Conservation (phyloP, 108 stramenopile genomes). For the Fistulifera pelliculosa region DNA sequence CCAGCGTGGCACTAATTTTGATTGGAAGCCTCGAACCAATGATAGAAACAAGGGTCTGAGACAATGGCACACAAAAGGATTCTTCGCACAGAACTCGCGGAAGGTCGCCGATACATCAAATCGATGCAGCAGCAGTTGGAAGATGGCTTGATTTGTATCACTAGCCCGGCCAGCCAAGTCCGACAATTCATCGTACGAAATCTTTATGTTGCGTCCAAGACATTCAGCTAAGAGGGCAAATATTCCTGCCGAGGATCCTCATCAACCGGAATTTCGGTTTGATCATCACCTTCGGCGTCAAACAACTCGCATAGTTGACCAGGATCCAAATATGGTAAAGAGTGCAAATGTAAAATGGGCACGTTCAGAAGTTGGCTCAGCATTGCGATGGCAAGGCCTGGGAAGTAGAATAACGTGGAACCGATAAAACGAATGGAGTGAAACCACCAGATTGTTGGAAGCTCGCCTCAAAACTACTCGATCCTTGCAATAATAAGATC, state of each 20-base stretch:
- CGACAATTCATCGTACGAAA: slow-evolving; percentile 43
- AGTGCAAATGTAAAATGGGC: slow-evolving; percentile 69
- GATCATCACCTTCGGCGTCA: slow-evolving; percentile 50
- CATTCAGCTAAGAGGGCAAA: slow-evolving; percentile 82
- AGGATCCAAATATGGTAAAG: slow-evolving; percentile 57
- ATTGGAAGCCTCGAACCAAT: slow-evolving; percentile 31
- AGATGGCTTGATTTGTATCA: slow-evolving; percentile 71
- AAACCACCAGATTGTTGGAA: slow-evolving; percentile 81
- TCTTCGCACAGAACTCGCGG: slow-evolving; percentile 70
- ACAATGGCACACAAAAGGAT: slow-evolving; percentile 71
- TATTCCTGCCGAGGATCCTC: slow-evolving; percentile 70
- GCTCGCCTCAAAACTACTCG: slow-evolving; percentile 50
- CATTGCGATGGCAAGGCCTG: slow-evolving; percentile 70
- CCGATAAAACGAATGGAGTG: slow-evolving; percentile 71
- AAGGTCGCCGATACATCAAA: slow-evolving; percentile 69
- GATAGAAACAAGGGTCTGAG: slow-evolving; percentile 70
- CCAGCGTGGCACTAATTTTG: slow-evolving; percentile 11
- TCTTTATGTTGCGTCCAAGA: slow-evolving; percentile 80
- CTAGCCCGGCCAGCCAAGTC: slow-evolving; percentile 60
- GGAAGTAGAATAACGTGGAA: slow-evolving; percentile 82
- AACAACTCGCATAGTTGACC: slow-evolving; percentile 73
- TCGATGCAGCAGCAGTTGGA: slow-evolving; percentile 65
- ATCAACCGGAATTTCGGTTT: neutral
- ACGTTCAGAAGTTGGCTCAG: slow-evolving; percentile 75
- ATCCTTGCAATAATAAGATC: slow-evolving; percentile 81